Conservation (phyloP, 441 rosid species). For the Gossypium trilobum region DNA sequence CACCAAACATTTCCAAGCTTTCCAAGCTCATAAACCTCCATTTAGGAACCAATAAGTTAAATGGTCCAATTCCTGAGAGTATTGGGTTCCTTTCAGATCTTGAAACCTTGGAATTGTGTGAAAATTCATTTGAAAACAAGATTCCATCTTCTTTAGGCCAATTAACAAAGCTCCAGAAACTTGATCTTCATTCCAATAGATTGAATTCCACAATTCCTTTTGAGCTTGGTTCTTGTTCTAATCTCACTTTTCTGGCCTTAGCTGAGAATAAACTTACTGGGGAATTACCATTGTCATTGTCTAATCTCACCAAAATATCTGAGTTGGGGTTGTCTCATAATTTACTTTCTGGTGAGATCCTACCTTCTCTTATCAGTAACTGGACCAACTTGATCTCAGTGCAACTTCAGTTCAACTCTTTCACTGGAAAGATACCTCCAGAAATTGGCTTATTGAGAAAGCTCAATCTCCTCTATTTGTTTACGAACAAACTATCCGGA, state of each 20-base stretch:
- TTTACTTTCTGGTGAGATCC: slow-evolving; percentile 37
- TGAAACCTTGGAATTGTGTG: slow-evolving; percentile 29
- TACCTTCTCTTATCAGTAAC: slow-evolving; percentile 31
- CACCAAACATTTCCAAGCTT: slow-evolving; percentile 43
- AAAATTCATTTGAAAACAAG: slow-evolving; percentile 36
- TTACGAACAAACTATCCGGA: slow-evolving; percentile 32
- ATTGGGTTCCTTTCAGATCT: slow-evolving; percentile 36
- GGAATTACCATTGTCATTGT: slow-evolving; percentile 40
- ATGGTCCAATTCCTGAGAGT: slow-evolving; percentile 36
- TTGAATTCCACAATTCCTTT: slow-evolving; percentile 46
- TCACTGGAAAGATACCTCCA: slow-evolving; percentile 41
- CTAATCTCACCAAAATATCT: slow-evolving; percentile 30
- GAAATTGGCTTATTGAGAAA: slow-evolving; percentile 35
- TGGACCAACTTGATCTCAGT: slow-evolving; percentile 45
- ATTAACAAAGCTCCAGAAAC: slow-evolving; percentile 35
- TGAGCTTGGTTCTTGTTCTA: slow-evolving; percentile 43
- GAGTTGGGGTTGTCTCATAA: slow-evolving; percentile 39
- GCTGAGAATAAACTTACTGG: slow-evolving; percentile 44
- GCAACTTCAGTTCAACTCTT: slow-evolving; percentile 44
- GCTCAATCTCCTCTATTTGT: slow-evolving; percentile 30
- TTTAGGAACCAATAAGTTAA: slow-evolving; percentile 28
- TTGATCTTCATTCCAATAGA: slow-evolving; percentile 36
- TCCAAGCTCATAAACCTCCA: slow-evolving; percentile 38
- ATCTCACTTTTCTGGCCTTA: slow-evolving; percentile 40
- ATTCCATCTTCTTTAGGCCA: slow-evolving; percentile 58